Conservation (phyloP, 306 rosid species). For the Lagenaria siceraria region DNA sequence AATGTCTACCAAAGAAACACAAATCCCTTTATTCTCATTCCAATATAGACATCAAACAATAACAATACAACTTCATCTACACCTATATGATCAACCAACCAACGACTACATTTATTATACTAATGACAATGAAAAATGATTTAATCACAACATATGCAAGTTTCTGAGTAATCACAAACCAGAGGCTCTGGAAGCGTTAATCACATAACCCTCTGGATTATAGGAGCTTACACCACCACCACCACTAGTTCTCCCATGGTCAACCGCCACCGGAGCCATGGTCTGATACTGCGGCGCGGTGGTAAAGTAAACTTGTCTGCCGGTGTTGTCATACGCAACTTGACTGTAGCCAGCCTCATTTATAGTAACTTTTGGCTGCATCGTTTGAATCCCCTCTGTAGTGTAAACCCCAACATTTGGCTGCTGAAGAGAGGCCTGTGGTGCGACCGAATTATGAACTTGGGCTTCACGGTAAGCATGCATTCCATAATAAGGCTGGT, state of each 20-base stretch:
- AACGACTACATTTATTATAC: neutral
- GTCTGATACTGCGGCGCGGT: slow-evolving; percentile 25
- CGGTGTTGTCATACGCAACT: slow-evolving; percentile 29
- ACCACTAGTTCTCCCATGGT: slow-evolving; percentile 21
- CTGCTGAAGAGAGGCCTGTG: slow-evolving; percentile 12
- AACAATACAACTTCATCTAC: neutral
- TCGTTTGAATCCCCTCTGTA: slow-evolving; percentile 19
- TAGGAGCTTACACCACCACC: neutral
- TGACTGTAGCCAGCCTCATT: slow-evolving; percentile 35
- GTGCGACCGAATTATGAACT: slow-evolving; percentile 27
- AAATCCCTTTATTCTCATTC: too few relatives aligned
- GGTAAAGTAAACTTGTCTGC: slow-evolving; percentile 43
- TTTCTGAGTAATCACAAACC: slow-evolving; percentile 17
- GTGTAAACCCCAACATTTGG: slow-evolving; percentile 20
- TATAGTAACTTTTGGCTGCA: slow-evolving; percentile 12
- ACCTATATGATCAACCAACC: neutral
- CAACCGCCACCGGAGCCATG: slow-evolving; percentile 20
- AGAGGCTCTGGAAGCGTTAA: slow-evolving; percentile 20
- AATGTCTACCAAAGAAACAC: too few relatives aligned
- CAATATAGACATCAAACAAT: neutral
- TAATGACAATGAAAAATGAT: neutral
- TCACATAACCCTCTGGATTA: slow-evolving; percentile 38
- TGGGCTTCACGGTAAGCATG: slow-evolving; percentile 21
- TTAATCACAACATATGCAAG: neutral
- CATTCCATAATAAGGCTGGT: slow-evolving; percentile 34